Evolutionary conservation across 1,284 basidiomycete species (phyloP).

Genomic region (Trichosporon faecale): DNA sequence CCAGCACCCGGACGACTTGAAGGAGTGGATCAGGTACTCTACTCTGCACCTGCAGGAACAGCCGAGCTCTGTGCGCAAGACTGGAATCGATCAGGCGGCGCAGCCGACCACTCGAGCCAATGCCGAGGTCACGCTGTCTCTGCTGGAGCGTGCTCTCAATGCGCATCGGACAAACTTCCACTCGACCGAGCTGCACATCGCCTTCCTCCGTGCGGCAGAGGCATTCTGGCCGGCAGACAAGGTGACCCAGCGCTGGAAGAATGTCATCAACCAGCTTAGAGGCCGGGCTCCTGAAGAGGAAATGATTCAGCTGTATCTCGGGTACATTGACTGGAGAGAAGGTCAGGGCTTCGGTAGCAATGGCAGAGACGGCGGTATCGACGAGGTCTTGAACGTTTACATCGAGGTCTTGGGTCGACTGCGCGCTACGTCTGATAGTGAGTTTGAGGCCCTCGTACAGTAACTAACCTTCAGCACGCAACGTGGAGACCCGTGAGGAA

Average conservation of each 20-base stretch:
- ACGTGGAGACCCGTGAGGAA: slow-evolving; percentile 37
- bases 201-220: slow-evolving; percentile 42
- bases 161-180: slow-evolving; percentile 29
- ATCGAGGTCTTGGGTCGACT: slow-evolving; percentile 37
- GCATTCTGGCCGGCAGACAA: slow-evolving; percentile 38
- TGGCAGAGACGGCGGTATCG: slow-evolving; percentile 32
- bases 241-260: slow-evolving; percentile 46
- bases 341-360: slow-evolving; percentile 37
- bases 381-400: slow-evolving; percentile 47
- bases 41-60: slow-evolving; percentile 34
- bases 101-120: slow-evolving; percentile 27
- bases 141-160: slow-evolving; percentile 43
- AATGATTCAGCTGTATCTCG: slow-evolving; percentile 44
- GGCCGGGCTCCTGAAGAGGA: slow-evolving; percentile 26
- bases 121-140: slow-evolving; percentile 47
- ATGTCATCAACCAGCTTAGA: slow-evolving; percentile 36
- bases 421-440: slow-evolving; percentile 12
- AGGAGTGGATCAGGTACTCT: slow-evolving; percentile 45
- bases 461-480: neutral
- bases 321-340: slow-evolving; percentile 48
- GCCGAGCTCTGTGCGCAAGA: neutral
- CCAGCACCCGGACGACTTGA: slow-evolving; percentile 32
- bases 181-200: slow-evolving; percentile 39
- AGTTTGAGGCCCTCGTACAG: neutral
- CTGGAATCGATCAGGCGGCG: slow-evolving; percentile 10